These are phyloP conservation scores for Jimgerdemannia flammicorona DNA, from an alignment of 192 early-diverging fungal species.

Conservation along the genomic window DNA sequence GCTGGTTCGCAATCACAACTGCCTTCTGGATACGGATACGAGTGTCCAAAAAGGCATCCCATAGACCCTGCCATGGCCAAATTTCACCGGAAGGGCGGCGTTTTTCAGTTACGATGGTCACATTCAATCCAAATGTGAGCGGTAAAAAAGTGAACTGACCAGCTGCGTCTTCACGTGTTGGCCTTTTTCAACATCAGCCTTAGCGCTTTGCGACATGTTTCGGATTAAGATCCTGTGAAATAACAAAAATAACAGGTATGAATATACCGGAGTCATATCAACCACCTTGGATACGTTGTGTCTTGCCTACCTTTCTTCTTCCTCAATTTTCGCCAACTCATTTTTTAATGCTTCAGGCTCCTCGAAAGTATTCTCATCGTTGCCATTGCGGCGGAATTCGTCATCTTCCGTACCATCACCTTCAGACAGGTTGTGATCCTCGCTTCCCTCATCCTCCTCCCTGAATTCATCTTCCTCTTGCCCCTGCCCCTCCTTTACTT, in stretches of 20 bases:
- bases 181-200: constrained; percentile 86
- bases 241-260: background rate
- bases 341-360: constrained; percentile 38
- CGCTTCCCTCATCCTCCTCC: constrained; percentile 36
- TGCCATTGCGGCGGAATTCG: constrained; percentile 13
- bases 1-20: constrained; percentile 69
- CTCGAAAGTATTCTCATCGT: constrained; percentile 22
- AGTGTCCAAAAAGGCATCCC: constrained; percentile 80
- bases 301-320: constrained; percentile 64
- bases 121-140: no score
- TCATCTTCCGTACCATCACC: constrained; percentile 30
- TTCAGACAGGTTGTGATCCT: constrained; percentile 41
- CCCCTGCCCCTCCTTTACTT: constrained; percentile 25
- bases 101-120: background rate
- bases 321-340: constrained; percentile 70
- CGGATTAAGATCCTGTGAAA: constrained; percentile 61
- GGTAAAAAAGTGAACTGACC: constrained; percentile 38
- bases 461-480: constrained; percentile 28
- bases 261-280: no score
- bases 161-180: constrained; percentile 87
- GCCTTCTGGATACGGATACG: constrained; percentile 86
- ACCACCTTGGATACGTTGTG: no score
- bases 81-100: background rate
- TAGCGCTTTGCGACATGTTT: constrained; percentile 67
- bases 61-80: constrained; percentile 48